Percentiles rank a stretch among this genome's conserved stretches.
phyloP scores from a whole-genome alignment of 306 rosid species.

The Glycine latifolia region DNA sequence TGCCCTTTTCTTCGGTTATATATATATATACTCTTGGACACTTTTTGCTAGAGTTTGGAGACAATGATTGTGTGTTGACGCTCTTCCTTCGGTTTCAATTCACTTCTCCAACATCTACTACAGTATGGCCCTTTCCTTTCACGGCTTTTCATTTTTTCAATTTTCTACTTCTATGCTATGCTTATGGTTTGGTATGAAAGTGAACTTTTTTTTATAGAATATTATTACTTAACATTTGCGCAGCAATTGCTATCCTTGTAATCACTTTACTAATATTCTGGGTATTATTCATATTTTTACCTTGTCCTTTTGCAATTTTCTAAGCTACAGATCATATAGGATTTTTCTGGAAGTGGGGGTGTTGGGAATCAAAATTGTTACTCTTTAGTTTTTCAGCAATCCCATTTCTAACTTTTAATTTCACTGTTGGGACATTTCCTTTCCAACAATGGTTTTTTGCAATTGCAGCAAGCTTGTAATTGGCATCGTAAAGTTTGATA shows the following conservation, averaged over 20 bases:
- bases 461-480: constrained; percentile 36
- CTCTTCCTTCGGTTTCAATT: constrained; percentile 48
- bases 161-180: constrained; percentile 24
- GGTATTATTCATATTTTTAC: constrained; percentile 39
- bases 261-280: constrained; percentile 53
- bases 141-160: not conserved
- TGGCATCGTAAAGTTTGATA: constrained; percentile 15
- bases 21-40: constrained; percentile 5
- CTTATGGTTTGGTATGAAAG: constrained; percentile 50
- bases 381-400: constrained; percentile 42
- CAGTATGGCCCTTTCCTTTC: constrained; percentile 67
- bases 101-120: constrained; percentile 74
- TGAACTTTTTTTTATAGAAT: constrained; percentile 39
- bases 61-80: constrained; percentile 54
- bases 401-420: constrained; percentile 44
- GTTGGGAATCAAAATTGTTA: constrained; percentile 42
- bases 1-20: not conserved
- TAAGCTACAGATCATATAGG: not conserved
- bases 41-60: constrained; percentile 53
- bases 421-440: constrained; percentile 44
- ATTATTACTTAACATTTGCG: not conserved
- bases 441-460: not conserved
- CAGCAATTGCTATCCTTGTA: not conserved
- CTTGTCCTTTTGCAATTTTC: constrained; percentile 18
- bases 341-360: not conserved